phyloP scores from a whole-genome alignment of 352 stramenopile species.

The Phytophthora kernoviae region DNA sequence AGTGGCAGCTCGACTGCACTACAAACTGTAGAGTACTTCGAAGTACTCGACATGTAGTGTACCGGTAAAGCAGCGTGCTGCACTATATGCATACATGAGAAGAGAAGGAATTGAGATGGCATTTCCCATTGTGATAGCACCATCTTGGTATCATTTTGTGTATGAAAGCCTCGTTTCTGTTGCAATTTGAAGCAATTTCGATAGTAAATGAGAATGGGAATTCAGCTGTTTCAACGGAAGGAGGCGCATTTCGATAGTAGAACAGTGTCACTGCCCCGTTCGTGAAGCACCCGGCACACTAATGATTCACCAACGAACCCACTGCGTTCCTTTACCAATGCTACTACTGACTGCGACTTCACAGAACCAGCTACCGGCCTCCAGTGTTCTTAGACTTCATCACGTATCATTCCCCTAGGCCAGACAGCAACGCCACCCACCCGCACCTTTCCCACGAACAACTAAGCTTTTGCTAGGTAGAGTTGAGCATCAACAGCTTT shows the following conservation, averaged over 20 bases:
- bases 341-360: conserved; percentile 1
- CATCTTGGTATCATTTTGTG: not conserved
- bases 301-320: not conserved
- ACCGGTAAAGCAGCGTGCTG: no score
- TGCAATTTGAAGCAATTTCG: not conserved
- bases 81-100: no score
- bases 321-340: conserved; percentile 1
- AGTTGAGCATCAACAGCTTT: not conserved
- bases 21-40: no score
- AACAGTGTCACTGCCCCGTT: no score
- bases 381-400: conserved; percentile 11
- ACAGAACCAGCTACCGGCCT: conserved; percentile 3
- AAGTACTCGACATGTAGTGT: no score
- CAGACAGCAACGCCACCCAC: conserved; percentile 25
- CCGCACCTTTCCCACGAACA: conserved; percentile 25
- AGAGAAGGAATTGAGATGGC: not conserved
- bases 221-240: not conserved
- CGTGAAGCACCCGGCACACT: no score
- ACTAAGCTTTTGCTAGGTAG: conserved; percentile 5
- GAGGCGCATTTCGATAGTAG: not conserved
- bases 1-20: no score
- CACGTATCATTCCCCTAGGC: conserved; percentile 19
- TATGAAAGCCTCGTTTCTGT: no score
- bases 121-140: not conserved
- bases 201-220: not conserved